phyloP scores from a whole-genome alignment of 1,284 basidiomycete species.

The Heimioporus retisporus region DNA sequence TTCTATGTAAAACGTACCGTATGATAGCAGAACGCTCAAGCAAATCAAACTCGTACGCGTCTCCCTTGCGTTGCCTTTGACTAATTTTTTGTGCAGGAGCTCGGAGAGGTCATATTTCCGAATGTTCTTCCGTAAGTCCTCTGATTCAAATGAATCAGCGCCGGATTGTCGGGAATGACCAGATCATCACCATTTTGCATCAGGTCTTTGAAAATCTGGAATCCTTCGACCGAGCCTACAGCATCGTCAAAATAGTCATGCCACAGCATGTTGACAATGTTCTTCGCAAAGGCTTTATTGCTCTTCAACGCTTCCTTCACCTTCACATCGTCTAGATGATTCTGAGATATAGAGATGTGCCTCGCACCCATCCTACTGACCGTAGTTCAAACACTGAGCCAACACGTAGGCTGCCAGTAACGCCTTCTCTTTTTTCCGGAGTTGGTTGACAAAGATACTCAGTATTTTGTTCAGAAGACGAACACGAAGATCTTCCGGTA shows the following conservation, averaged over 20 bases:
- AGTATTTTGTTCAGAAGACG: neutral
- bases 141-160: neutral
- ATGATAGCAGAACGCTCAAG: neutral
- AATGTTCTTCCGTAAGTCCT: neutral
- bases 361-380: neutral
- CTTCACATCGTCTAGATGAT: constrained; percentile 7
- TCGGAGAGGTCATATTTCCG: neutral
- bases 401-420: constrained; percentile 19
- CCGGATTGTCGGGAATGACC: no score
- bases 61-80: neutral
- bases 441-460: constrained; percentile 13
- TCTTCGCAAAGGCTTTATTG: neutral
- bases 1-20: neutral
- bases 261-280: neutral
- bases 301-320: no score
- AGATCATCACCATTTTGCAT: neutral
- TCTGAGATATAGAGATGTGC: neutral
- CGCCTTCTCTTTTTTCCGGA: constrained; percentile 9
- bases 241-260: neutral
- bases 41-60: neutral
- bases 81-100: neutral
- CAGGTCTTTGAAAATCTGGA: neutral
- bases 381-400: constrained; percentile 5
- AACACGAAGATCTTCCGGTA: no score
- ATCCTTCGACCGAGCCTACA: neutral